A percentile compares a stretch with the other conserved stretches of the same genome.
Conservation (phyloP, 2,329 filamentous ascomycete species). For the Periconia sp. region DNA sequence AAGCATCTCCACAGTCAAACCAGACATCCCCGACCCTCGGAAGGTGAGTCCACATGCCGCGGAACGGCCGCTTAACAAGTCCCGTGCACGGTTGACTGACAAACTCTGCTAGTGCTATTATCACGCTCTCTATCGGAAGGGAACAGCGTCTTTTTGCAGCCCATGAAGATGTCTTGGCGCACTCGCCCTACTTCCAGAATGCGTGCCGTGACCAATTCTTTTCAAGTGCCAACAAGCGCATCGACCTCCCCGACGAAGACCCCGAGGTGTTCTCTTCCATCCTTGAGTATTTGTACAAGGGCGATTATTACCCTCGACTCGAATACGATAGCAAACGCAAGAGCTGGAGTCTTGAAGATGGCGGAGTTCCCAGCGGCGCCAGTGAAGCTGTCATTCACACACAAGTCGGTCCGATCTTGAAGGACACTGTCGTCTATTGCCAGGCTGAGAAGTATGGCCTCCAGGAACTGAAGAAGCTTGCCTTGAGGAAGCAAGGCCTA, state of each 20-base stretch:
- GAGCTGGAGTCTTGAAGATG: constrained; percentile 78
- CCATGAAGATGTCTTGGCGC: constrained; percentile 80
- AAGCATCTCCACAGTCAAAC: constrained; percentile 37
- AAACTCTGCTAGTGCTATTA: constrained; percentile 55
- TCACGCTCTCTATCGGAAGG: constrained; percentile 78
- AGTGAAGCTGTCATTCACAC: constrained; percentile 62
- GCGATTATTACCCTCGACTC: constrained; percentile 85
- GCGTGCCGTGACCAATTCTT: constrained; percentile 66
- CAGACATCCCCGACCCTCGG: constrained; percentile 40
- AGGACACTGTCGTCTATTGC: constrained; percentile 90
- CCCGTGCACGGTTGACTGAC: constrained; percentile 17
- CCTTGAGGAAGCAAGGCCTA: constrained; percentile 85
- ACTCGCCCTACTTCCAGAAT: constrained; percentile 76
- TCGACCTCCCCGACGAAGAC: constrained; percentile 80
- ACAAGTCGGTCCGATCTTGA: constrained; percentile 66
- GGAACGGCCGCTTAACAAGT: background rate
- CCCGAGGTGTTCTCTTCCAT: constrained; percentile 89
- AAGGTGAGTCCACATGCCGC: constrained; percentile 27
- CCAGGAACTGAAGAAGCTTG: constrained; percentile 79
- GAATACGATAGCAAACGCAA: constrained; percentile 79
- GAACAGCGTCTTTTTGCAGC: constrained; percentile 88
- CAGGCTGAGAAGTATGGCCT: constrained; percentile 82
- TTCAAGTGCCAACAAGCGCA: constrained; percentile 65
- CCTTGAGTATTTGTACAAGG: constrained; percentile 90
- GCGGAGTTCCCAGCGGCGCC: constrained; percentile 41